A percentile compares a stretch with the other conserved stretches of the same genome.
Evolutionary conservation across 164 flowering plant species (phyloP).

Genomic region (Macadamia integrifolia): DNA sequence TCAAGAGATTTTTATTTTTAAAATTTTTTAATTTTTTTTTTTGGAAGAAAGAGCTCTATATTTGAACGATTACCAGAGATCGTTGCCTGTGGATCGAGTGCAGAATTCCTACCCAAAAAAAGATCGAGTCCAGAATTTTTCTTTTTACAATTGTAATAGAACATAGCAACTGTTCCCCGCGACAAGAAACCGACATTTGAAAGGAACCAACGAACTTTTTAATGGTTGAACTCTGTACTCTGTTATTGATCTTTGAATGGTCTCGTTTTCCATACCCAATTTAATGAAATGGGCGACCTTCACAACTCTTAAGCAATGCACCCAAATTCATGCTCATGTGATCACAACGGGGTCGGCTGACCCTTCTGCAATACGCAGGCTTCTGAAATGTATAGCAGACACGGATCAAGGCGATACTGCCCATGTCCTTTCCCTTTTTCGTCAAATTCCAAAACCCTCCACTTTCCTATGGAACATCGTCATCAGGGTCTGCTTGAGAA

Average conservation of each 20-base stretch:
- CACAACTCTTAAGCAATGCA: neutral
- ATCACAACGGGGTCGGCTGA: neutral
- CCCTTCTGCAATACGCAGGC: neutral
- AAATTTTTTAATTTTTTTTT: too few species aligned
- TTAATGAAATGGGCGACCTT: neutral
- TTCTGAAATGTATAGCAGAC: slow-evolving; percentile 5
- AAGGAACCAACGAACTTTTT: too few species aligned
- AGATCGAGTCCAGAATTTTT: too few species aligned
- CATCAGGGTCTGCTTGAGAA: slow-evolving; percentile 13
- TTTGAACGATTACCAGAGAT: too few species aligned
- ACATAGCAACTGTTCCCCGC: too few species aligned
- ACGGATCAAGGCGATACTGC: slow-evolving; percentile 4
- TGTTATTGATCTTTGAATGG: neutral
- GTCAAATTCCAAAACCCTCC: slow-evolving; percentile 9
- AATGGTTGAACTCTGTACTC: too few species aligned
- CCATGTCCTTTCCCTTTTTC: slow-evolving; percentile 6
- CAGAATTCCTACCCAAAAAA: too few species aligned
- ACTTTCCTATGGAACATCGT: slow-evolving; percentile 16
- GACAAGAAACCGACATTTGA: too few species aligned
- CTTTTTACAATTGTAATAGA: too few species aligned
- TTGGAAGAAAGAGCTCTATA: too few species aligned
- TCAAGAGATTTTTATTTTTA: too few species aligned
- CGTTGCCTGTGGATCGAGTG: too few species aligned
- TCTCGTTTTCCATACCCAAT: neutral
- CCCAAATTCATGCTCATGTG: neutral